Conservation (phyloP, 306 rosid genomes). For the Delonix regia region DNA sequence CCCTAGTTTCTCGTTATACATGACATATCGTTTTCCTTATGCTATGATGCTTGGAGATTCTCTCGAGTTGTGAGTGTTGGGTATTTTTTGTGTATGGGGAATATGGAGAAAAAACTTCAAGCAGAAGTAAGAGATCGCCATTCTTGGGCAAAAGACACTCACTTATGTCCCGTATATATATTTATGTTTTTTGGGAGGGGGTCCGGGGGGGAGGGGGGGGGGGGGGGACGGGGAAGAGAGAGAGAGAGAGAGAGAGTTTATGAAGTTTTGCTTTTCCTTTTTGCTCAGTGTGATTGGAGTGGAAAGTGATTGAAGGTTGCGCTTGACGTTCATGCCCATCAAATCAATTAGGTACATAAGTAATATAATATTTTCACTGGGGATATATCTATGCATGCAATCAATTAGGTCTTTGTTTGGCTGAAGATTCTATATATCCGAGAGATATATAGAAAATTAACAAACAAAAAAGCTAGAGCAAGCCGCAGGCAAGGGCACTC, state of each 20-base stretch:
- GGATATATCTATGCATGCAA: conserved; percentile 37
- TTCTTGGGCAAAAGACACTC: neutral
- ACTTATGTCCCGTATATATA: conserved; percentile 24
- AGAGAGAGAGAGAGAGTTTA: conserved; percentile 1
- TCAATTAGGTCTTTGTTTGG: conserved; percentile 41
- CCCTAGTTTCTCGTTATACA: conserved; percentile 45
- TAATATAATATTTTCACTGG: conserved; percentile 30
- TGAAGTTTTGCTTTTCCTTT: conserved; percentile 30
- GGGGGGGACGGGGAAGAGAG: neutral
- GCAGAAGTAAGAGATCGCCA: conserved; percentile 55
- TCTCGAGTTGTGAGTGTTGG: conserved; percentile 63
- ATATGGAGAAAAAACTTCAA: conserved; percentile 54
- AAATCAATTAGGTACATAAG: conserved; percentile 38
- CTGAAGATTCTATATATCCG: conserved; percentile 39
- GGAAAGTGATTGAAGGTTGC: conserved; percentile 39
- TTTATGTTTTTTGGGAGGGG: neutral
- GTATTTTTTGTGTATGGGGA: conserved; percentile 49
- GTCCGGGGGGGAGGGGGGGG: no score
- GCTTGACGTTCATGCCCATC: conserved; percentile 49
- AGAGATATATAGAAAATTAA: conserved; percentile 31
- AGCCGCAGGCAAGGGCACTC: conserved; percentile 54
- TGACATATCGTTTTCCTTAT: conserved; percentile 61
- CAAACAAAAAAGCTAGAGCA: conserved; percentile 49
- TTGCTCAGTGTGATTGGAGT: conserved; percentile 18
- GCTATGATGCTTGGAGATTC: conserved; percentile 59